Evolutionary conservation across 176 grass and related monocot genomes (phyloP), one percentile per base, ranked within the genome.

Genomic region (Secale cereale): DNA sequence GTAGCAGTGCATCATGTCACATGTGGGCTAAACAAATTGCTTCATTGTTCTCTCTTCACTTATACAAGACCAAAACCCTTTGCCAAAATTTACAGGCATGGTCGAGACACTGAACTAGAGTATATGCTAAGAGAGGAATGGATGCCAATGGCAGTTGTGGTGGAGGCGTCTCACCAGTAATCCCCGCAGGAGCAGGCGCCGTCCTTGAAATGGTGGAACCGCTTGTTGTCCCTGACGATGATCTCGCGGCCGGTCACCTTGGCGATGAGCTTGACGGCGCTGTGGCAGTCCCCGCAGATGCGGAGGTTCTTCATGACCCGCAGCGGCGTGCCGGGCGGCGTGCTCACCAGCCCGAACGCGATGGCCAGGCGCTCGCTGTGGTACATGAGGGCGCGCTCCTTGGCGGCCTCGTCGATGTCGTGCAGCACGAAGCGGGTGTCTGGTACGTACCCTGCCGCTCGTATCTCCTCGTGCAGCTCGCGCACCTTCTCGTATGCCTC

Each of bases 261-360:
- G 59, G 91, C 89, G 26, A 98, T 98, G 87, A 98, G 86, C 88
- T 95, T 98, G 74, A 95, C 91, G 32, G 93, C 96, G 25, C 75
- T 89, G 85, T 95, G 96, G 79, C 93, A 98, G 88, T 98, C 93
- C 2, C 96, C 93, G 64, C 91, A 98, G 78, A 98, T 94, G 72
- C 95, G 84, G 7, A 95, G 89, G 86, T 98, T 98, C 89, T 98
- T 98, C 85, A 95, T 98, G 76, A 98, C 88, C 16, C 89, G 88
- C 20, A 98, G 81, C 54, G 91, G 91, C 10, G 89, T 93, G 14
- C 95, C 89, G 7, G 88, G 79, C 63, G 88, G 82, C 37, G 91
- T 98, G 87, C 85, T 95, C 41, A 95, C 84, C 41, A 98, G 74
- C 10, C 95, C 93, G 45, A 92, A 98, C 12, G 91, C 93, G 84